Evolutionary conservation across 1,284 basidiomycete species (phyloP).

Genomic region (Phylloboletellus chloephorus): DNA sequence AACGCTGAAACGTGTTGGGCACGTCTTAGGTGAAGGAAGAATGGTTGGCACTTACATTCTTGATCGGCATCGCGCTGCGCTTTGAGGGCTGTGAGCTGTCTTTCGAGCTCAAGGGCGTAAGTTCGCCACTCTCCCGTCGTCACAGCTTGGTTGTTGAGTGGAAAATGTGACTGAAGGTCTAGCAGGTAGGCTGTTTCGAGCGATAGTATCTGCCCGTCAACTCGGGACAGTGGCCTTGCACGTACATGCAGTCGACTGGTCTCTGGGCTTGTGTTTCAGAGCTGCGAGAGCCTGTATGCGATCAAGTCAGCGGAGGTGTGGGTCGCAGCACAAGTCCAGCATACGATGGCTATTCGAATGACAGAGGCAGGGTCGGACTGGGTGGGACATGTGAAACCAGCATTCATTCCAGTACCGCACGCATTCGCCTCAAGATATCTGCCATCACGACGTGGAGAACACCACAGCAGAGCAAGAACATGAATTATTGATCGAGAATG

Average conservation of each 20-base stretch:
- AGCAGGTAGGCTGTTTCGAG: conserved; percentile 27
- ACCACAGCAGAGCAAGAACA: conserved; percentile 1
- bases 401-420: no score
- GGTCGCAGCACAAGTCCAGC: neutral
- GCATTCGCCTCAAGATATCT: neutral
- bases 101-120: conserved; percentile 29
- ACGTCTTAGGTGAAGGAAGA: neutral
- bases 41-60: conserved; percentile 14
- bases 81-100: conserved; percentile 20
- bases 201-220: neutral
- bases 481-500: neutral
- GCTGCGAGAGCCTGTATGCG: conserved; percentile 20
- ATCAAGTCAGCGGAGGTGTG: conserved; percentile 2
- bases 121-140: conserved; percentile 18
- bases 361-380: conserved; percentile 13
- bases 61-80: conserved; percentile 20
- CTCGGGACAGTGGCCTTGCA: neutral
- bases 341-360: conserved; percentile 24
- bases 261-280: conserved; percentile 25
- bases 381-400: conserved; percentile 20
- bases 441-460: neutral
- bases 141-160: conserved; percentile 6
- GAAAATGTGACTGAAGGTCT: conserved; percentile 26
- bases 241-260: conserved; percentile 24
- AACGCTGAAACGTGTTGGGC: conserved; percentile 13